Conservation (phyloP, 495 filamentous ascomycete species). For the Pseudevernia furfuracea region DNA sequence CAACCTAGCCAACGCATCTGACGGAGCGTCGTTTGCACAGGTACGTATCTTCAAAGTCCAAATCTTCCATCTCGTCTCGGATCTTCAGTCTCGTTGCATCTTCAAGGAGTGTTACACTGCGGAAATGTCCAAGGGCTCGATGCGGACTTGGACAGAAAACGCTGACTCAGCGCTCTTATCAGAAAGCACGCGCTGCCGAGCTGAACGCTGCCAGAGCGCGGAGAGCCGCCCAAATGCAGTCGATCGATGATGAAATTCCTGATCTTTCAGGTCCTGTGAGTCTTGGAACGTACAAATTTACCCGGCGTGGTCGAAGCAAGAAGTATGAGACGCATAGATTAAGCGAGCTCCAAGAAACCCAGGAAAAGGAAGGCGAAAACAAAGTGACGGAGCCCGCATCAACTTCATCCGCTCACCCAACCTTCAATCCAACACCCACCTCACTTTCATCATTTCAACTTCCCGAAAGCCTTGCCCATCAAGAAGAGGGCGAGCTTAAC, state of each 20-base stretch:
- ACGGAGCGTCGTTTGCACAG: slow-evolving; percentile 3
- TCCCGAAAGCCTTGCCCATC: neutral
- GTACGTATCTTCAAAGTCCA: neutral
- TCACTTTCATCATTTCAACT: neutral
- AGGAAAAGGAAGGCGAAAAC: slow-evolving; percentile 1
- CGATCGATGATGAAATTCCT: neutral
- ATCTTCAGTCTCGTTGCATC: neutral
- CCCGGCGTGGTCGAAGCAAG: neutral
- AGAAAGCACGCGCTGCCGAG: slow-evolving; percentile 11
- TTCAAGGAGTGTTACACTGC: neutral
- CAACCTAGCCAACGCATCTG: neutral
- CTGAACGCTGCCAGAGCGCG: slow-evolving; percentile 5
- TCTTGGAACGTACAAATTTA: neutral
- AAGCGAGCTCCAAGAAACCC: slow-evolving; percentile 5
- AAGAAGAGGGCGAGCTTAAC: neutral
- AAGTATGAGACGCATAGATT: slow-evolving; percentile 8
- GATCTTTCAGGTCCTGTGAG: neutral
- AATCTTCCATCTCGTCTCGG: neutral
- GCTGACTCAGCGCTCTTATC: neutral
- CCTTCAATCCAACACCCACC: neutral
- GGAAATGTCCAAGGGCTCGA: neutral
- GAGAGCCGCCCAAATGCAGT: neutral
- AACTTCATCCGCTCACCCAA: neutral
- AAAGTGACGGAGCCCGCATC: neutral
- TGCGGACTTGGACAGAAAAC: neutral